These are phyloP conservation scores for Ambrosia trifida DNA, from an alignment of 129 eudicot species.

Conservation along the genomic window DNA sequence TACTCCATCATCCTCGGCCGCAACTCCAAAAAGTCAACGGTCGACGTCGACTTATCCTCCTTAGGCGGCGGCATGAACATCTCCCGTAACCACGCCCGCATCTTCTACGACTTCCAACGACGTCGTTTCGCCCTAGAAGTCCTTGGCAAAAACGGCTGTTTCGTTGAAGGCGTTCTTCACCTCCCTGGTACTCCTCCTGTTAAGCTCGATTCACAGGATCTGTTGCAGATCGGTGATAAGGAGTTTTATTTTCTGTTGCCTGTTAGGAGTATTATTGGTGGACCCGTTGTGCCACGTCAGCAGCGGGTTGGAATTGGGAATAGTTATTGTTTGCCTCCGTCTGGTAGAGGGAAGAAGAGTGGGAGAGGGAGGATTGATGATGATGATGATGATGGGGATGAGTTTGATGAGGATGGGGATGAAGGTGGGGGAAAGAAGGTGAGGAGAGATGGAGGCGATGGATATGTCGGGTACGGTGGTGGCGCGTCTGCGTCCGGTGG, in stretches of 20 bases:
- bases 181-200: constrained; percentile 78
- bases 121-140: constrained; percentile 97
- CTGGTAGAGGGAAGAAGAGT: constrained; percentile 52
- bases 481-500: constrained; percentile 58
- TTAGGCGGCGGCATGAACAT: constrained; percentile 99
- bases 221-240: constrained; percentile 86
- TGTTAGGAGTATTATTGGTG: constrained; percentile 66
- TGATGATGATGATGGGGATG: constrained; percentile 42
- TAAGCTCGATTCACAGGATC: constrained; percentile 83
- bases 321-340: constrained; percentile 40
- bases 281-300: constrained; percentile 49
- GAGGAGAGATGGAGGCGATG: constrained; percentile 50
- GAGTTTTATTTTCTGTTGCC: constrained; percentile 87
- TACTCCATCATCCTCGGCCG: constrained; percentile 96
- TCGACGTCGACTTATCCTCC: constrained; percentile 92
- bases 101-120: constrained; percentile 96
- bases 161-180: constrained; percentile 92
- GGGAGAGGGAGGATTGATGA: constrained; percentile 55
- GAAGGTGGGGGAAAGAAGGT: constrained; percentile 44
- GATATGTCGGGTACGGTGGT: constrained; percentile 41
- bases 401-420: constrained; percentile 45
- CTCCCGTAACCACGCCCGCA: constrained; percentile 99
- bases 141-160: constrained; percentile 93
- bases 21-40: constrained; percentile 83
- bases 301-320: neutral